Percentiles rank a stretch among this genome's conserved stretches.
phyloP scores from a whole-genome alignment of 768 basidiomycete species.

The Phallus indusiatus region DNA sequence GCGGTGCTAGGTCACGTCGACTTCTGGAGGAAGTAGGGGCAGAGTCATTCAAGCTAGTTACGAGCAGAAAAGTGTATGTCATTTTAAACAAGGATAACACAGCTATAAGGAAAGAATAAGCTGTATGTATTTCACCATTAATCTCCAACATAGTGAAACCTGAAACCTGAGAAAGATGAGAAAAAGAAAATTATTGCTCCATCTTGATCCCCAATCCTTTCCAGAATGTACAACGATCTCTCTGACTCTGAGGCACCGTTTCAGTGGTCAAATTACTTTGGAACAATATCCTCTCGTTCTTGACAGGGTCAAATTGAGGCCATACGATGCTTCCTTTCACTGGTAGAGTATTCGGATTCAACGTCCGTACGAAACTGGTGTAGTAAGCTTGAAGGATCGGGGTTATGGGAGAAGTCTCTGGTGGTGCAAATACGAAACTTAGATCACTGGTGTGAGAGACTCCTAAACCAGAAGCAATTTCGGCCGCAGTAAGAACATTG shows the following conservation, averaged over 20 bases:
- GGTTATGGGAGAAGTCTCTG: constrained; percentile 43
- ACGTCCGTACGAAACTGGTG: constrained; percentile 3
- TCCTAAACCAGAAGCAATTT: constrained; percentile 1
- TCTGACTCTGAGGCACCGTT: constrained; percentile 1
- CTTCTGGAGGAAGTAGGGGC: no score
- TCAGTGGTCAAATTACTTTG: constrained; percentile 8
- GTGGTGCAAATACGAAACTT: constrained; percentile 8
- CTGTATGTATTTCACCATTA: background rate
- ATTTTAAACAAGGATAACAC: no score
- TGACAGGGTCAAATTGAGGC: background rate
- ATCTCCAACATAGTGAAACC: background rate
- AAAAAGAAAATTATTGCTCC: constrained; percentile 5
- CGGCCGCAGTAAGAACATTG: constrained; percentile 2
- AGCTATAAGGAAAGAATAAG: no score
- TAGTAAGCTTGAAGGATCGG: constrained; percentile 8
- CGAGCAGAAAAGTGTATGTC: no score
- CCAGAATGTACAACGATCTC: constrained; percentile 8
- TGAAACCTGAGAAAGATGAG: background rate
- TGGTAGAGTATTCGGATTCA: constrained; percentile 46
- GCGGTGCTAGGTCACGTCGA: no score
- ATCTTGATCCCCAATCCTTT: constrained; percentile 3
- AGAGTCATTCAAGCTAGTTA: no score
- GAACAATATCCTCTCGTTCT: constrained; percentile 3
- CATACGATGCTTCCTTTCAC: constrained; percentile 16
- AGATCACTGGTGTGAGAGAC: constrained; percentile 4